Base-by-base conservation (phyloP, 2,329 filamentous ascomycete genomes). In the Colletotrichum orbiculare region DNA sequence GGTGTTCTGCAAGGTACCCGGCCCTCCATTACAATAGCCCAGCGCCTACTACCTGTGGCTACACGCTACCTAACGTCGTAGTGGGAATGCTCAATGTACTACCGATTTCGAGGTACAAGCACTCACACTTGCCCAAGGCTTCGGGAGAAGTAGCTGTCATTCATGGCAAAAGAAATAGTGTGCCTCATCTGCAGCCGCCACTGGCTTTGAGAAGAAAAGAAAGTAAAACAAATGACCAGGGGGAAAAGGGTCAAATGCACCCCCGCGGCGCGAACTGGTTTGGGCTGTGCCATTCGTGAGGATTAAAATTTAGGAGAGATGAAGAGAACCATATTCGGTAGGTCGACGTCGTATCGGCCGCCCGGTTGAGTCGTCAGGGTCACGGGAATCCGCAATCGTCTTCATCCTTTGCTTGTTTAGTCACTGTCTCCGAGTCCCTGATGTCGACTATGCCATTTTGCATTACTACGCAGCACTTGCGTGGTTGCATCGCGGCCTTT, bases 1-100 rank as follows among this genome's bases (percentile, higher is more conserved):
- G n/a, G 15, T 46, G 15, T 39, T 17, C 53, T 66, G 63, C 63
- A 64, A 66, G 60, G 63, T 66, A 66, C 63, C 59, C 60, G 63
- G 53, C 63, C 63, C 63, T 66, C 53, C 63, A 61, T 46, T 37
- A 41, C 50, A 61, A 41, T 46, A 45, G 42, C 42, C 13, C 8
- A 13, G 42, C 42, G 15, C 42, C 13, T 17, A 17, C 17, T 17
- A 17, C 17, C 17, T 9, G 9, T 43, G 42, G 15, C 42, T n/a
- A 13, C 13, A 13, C 42, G 42, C 42, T 15, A 13, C 42, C 7
- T n/a, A n/a, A n/a, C 42, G 42, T 43, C 13, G 42, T 13, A 3
- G 25, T 25, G 25, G 25, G 25, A 4, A 25, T 25, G 25, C 25
- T 25, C 25, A 4, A 25, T 25, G 25, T 25, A 5, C 25, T 25